These are phyloP conservation scores for Malania oleifera DNA, from an alignment of 164 flowering plant genomes.

Conservation along the genomic window DNA sequence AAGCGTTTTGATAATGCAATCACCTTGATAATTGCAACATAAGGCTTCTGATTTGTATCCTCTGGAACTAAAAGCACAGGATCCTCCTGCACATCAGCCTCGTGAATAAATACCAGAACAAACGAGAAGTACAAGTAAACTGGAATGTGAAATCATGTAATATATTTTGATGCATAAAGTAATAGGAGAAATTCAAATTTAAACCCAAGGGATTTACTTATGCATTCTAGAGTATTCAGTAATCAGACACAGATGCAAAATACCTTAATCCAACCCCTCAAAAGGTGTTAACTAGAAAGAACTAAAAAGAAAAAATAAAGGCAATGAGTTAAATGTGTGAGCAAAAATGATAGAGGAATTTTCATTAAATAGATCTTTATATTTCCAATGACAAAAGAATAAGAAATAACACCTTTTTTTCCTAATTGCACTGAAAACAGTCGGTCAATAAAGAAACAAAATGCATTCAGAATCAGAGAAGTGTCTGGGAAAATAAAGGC, in stretches of 20 bases:
- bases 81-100: constrained; percentile 59
- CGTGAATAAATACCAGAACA: neutral
- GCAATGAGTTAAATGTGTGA: too few relatives aligned
- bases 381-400: too few relatives aligned
- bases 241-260: neutral
- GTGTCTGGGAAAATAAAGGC: too few relatives aligned
- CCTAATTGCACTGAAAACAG: too few relatives aligned
- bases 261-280: neutral
- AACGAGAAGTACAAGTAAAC: neutral
- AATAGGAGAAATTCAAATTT: neutral
- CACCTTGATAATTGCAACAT: constrained; percentile 97
- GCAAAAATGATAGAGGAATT: too few relatives aligned
- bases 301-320: neutral
- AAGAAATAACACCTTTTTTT: too few relatives aligned
- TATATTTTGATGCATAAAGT: neutral
- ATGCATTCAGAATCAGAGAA: too few relatives aligned
- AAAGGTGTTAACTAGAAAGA: neutral
- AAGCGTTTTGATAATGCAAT: constrained; percentile 1
- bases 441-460: too few relatives aligned
- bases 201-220: neutral
- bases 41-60: constrained; percentile 68
- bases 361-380: too few relatives aligned
- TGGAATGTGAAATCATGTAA: neutral
- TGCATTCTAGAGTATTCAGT: neutral
- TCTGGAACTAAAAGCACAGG: constrained; percentile 82